Conservation (phyloP, 345 rosid genomes). For the Excoecaria cochinchinensis region DNA sequence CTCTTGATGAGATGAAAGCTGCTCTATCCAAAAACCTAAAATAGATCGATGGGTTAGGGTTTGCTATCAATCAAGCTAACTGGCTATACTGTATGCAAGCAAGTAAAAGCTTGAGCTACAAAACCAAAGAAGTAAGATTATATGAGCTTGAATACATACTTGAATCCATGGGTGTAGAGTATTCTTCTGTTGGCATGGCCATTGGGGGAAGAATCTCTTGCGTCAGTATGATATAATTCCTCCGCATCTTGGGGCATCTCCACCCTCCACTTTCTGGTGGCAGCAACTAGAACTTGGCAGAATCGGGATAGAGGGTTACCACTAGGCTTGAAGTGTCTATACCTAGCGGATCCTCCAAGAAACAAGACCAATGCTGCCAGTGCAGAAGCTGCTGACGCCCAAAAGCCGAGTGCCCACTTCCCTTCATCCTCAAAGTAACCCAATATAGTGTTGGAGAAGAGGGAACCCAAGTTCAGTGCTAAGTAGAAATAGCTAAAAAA, state of each 20-base stretch:
- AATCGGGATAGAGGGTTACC: slow-evolving; percentile 89
- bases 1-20: slow-evolving; percentile 64
- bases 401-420: slow-evolving; percentile 91
- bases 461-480: slow-evolving; percentile 87
- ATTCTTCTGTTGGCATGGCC: slow-evolving; percentile 62
- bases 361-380: slow-evolving; percentile 70
- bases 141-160: slow-evolving; percentile 41
- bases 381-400: slow-evolving; percentile 91
- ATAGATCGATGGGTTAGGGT: slow-evolving; percentile 4
- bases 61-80: background rate
- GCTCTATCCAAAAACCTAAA: slow-evolving; percentile 91
- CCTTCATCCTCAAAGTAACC: slow-evolving; percentile 94
- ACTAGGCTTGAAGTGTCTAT: slow-evolving; percentile 82
- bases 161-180: slow-evolving; percentile 84
- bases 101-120: background rate
- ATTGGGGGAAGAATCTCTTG: slow-evolving; percentile 37
- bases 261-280: slow-evolving; percentile 63
- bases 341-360: slow-evolving; percentile 64
- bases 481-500: slow-evolving; percentile 98
- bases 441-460: slow-evolving; percentile 89
- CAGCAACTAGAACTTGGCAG: slow-evolving; percentile 80
- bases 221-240: slow-evolving; percentile 45
- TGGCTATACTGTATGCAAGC: background rate
- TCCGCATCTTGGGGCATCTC: slow-evolving; percentile 43
- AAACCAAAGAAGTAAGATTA: background rate